Conservation (phyloP, 805 yeast species). For the Torulaspora quercuum region DNA sequence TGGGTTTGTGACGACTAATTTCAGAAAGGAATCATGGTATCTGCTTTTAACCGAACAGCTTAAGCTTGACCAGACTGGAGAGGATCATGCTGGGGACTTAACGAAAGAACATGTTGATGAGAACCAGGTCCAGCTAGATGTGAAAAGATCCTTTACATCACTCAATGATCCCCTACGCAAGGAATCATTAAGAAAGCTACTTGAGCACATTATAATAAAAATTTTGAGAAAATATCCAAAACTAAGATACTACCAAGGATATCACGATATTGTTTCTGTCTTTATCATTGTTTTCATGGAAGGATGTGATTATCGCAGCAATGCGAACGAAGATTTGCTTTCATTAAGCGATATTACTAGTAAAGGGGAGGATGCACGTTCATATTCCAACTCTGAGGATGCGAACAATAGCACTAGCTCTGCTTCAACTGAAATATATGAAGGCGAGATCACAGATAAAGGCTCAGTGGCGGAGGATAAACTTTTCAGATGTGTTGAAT, state of each 20-base stretch:
- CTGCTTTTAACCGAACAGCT: constrained; percentile 32
- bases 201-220: constrained; percentile 44
- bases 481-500: constrained; percentile 48
- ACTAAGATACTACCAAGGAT: constrained; percentile 85
- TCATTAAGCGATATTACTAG: constrained; percentile 21
- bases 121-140: constrained; percentile 75
- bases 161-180: constrained; percentile 23
- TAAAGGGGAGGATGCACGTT: constrained; percentile 16
- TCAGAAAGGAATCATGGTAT: constrained; percentile 26
- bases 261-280: constrained; percentile 78
- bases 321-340: constrained; percentile 11
- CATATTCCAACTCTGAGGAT: constrained; percentile 7
- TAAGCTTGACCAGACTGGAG: background rate
- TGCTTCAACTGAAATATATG: constrained; percentile 17
- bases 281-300: constrained; percentile 50
- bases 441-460: constrained; percentile 11
- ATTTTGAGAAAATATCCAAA: constrained; percentile 59
- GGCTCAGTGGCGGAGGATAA: constrained; percentile 26
- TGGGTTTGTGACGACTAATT: constrained; percentile 27
- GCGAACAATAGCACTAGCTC: constrained; percentile 17
- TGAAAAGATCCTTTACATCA: constrained; percentile 60
- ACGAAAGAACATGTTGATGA: constrained; percentile 57
- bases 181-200: constrained; percentile 19
- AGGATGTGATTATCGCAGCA: constrained; percentile 10
- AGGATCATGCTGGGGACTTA: constrained; percentile 21